Base-by-base conservation (phyloP, 352 stramenopile genomes). In the Globisporangium camurandrum region DNA sequence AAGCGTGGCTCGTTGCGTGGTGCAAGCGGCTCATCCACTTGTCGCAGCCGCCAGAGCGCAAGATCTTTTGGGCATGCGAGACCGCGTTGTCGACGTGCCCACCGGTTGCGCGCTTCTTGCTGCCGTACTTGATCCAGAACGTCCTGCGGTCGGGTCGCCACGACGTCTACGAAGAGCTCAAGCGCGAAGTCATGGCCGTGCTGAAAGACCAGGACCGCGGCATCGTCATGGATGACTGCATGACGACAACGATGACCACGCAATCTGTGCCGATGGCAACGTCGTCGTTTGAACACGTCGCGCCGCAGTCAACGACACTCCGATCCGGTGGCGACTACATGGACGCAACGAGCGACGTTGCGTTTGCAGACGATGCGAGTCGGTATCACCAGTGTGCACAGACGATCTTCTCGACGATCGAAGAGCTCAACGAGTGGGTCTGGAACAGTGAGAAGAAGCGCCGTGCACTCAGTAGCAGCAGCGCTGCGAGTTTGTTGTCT, bases 371-470 rank as follows among this genome's bases (percentile, higher is more conserved):
- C 30, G 75, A 79, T 41, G 84, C 79, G 24, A 87, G 80, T 54
- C 76, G 80, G 0, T 77, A 93, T 59, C 79, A 94, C 45, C 84
- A 93, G 46, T 94, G 84, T 47, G 80, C 69, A 8, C 84, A 95
- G 51, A 88, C 72, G 0, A 86, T 95, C 53, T 88, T 95, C 42
- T 85, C 81, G 11, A 88, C 78, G 2, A 77, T 95, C 19, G 84
- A 95, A 61, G 81, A 93, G 38, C 55, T 95, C 8, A 95, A 92
- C 52, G 81, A 95, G 14, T 95, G 84, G 84, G 69, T 95, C 16
- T 94, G 84, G 84, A 84, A 57, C 31, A 88, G 59, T 42, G 81
- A 92, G 46, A 89, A 92, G 47, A 94, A 91, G 52, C 62, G 75
- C 14, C 51, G 89, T 6, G 69, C 68, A 14, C 49, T 83, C 4